Conservation (phyloP, 805 yeast genomes). For the Candida ficus region DNA sequence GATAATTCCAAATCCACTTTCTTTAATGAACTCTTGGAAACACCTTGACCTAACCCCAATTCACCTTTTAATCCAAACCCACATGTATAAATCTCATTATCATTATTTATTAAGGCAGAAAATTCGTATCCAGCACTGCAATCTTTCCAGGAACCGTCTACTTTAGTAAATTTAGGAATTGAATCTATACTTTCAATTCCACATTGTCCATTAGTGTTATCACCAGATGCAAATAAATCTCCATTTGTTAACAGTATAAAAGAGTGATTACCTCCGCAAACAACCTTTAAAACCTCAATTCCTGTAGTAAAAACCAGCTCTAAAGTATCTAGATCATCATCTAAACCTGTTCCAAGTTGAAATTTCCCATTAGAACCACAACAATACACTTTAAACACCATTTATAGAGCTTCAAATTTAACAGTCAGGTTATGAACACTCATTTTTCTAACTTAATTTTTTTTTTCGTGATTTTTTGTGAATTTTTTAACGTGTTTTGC, state of each 20-base stretch:
- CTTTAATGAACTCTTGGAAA: constrained; percentile 5
- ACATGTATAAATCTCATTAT: constrained; percentile 40
- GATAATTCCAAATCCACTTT: constrained; percentile 10
- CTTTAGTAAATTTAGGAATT: constrained; percentile 15
- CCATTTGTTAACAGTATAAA: constrained; percentile 52
- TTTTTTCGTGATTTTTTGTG: not conserved
- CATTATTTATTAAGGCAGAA: constrained; percentile 42
- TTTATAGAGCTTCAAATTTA: not conserved
- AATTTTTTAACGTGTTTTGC: not conserved
- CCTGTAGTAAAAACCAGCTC: constrained; percentile 8
- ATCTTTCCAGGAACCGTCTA: constrained; percentile 34
- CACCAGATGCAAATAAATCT: constrained; percentile 53
- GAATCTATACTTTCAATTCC: constrained; percentile 22
- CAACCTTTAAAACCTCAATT: constrained; percentile 38
- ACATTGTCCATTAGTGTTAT: constrained; percentile 51
- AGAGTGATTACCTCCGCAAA: constrained; percentile 88
- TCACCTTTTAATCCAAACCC: constrained; percentile 76
- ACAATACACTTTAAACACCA: constrained; percentile 32
- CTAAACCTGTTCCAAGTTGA: constrained; percentile 63
- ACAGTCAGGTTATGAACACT: constrained; percentile 1
- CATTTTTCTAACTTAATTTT: not conserved
- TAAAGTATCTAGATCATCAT: constrained; percentile 41
- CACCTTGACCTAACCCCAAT: constrained; percentile 46
- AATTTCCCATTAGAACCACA: constrained; percentile 84
- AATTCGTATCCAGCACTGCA: constrained; percentile 81